phyloP scores from a whole-genome alignment of 768 basidiomycete genomes.

The Lenzites betulinus region DNA sequence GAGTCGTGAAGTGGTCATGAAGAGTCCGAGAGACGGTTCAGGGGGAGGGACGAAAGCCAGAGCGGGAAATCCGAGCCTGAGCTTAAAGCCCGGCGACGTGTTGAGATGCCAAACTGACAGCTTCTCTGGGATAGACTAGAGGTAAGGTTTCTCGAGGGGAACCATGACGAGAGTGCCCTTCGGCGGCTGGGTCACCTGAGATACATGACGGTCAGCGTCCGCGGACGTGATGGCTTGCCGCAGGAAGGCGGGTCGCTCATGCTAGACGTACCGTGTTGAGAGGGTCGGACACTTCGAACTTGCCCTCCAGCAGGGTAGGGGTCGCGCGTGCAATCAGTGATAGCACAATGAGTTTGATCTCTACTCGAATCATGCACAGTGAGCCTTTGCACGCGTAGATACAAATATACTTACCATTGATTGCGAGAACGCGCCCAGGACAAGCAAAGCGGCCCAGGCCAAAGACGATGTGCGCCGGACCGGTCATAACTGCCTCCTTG shows the following conservation, averaged over 20 bases:
- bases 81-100: background rate
- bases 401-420: slow-evolving; percentile 29
- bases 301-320: slow-evolving; percentile 33
- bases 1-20: background rate
- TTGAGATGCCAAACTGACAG: slow-evolving; percentile 12
- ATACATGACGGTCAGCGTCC: background rate
- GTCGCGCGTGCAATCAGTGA: slow-evolving; percentile 33
- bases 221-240: background rate
- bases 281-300: slow-evolving; percentile 36
- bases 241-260: background rate
- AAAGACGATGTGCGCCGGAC: slow-evolving; percentile 35
- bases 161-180: slow-evolving; percentile 24
- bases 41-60: background rate
- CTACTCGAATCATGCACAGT: slow-evolving; percentile 11
- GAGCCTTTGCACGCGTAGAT: background rate
- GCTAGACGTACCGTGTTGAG: slow-evolving; percentile 29
- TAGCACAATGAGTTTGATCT: slow-evolving; percentile 39
- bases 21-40: background rate
- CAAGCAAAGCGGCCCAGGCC: slow-evolving; percentile 39
- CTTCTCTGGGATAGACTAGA: slow-evolving; percentile 16
- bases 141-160: slow-evolving; percentile 21
- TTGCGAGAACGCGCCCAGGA: slow-evolving; percentile 35
- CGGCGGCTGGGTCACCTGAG: slow-evolving; percentile 23
- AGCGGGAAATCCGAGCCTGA: no score
- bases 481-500: slow-evolving; percentile 34